A percentile compares a stretch with the other conserved stretches of the same genome.
These are phyloP conservation scores for Colletotrichum sp. DNA, from an alignment of 2,329 filamentous ascomycete species.

Conservation along the genomic window DNA sequence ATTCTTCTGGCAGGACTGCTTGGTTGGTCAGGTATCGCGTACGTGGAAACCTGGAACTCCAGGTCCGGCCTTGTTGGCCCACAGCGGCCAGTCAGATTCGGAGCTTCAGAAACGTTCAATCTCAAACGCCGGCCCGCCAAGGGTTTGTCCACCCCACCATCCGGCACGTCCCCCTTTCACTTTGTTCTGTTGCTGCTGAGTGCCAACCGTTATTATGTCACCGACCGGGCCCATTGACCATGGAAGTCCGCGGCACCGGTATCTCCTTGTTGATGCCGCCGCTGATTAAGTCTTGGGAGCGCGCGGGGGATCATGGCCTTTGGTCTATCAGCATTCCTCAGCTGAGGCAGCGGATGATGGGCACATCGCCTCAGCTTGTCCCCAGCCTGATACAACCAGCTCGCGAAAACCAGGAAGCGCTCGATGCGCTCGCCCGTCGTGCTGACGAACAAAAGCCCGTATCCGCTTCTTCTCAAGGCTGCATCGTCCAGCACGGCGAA, in stretches of 20 bases:
- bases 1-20: not conserved
- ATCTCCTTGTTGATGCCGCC: not conserved
- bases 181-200: not conserved
- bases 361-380: not conserved
- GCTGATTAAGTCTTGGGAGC: not conserved
- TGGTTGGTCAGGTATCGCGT: not conserved
- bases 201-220: not conserved
- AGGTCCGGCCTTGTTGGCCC: not conserved
- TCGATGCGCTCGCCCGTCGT: not conserved
- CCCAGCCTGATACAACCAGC: not conserved
- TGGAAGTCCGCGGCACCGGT: not conserved
- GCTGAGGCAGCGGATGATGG: not conserved
- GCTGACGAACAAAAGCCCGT: not conserved
- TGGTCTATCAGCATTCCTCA: not conserved
- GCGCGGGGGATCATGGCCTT: not conserved
- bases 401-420: not conserved
- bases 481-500: not conserved
- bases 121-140: constrained; percentile 20
- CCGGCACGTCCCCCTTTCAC: not conserved
- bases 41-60: not conserved
- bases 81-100: constrained; percentile 13
- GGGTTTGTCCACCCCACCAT: not conserved
- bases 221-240: not conserved
- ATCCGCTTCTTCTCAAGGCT: not conserved
- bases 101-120: constrained; percentile 20